Evolutionary conservation across 495 filamentous ascomycete genomes (phyloP), one percentile per base, ranked within the genome.

Genomic region (Aspergillus cavernicola): DNA sequence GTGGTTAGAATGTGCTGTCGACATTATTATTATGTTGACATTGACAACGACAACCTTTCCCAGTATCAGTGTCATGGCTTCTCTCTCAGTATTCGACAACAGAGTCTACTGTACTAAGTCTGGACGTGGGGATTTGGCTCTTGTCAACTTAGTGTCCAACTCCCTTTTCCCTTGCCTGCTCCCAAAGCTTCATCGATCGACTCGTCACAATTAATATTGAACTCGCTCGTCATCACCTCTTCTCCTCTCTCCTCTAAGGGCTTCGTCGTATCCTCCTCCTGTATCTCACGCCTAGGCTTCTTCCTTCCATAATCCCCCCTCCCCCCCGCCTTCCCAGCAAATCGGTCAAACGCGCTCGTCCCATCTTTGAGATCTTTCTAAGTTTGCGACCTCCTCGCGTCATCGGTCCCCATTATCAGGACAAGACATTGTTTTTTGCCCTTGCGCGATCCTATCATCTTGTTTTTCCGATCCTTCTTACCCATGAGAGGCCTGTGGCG

Each of bases 191-290:
- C 39, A 29, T 47, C 42, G 43, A 53, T 59, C 49, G 67, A 70
- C 64, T 64, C 52, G 57, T 72, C 67, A 72, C 61, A 67, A 61
- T 59, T n/a, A n/a, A n/a, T n/a, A n/a, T n/a, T 12, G 29, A 47
- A 33, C 29, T 20, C 29, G 19, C 52, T 56, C 52, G 41, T 54
- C 52, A 52, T 59, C 48, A 56, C 58, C 42, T 57, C 50, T 45
- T 60, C 52, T 22, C n/a, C 13, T 28, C n/a, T 15, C 36, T 12
- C 28, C 33, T 26, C 38, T 33, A 32, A 28, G 29, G 28, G 36
- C 24, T 40, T 40, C 15, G 46, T 57, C 40, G 35, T 48, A 41
- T 22, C 35, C 10, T 38, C 35, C 16, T 20, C 29, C 42, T 19
- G 24, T 12, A 24, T 29, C 40, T 39, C 32, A 40, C 43, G 18